Percentiles rank a stretch among this genome's conserved stretches.
Conservation (phyloP, 345 rosid genomes). For the Trapa bicornis region DNA sequence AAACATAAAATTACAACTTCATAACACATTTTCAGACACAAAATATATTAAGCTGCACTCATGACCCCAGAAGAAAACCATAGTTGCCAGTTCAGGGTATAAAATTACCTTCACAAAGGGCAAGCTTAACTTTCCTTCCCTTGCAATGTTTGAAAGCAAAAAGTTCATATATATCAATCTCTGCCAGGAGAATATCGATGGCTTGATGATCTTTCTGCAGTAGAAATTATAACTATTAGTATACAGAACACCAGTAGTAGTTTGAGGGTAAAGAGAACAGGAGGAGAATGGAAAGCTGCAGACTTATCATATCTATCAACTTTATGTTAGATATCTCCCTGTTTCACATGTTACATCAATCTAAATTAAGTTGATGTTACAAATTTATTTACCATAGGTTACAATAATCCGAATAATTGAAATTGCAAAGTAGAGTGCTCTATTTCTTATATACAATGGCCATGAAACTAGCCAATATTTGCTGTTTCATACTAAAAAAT, state of each 20-base stretch:
- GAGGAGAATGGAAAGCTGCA: neutral
- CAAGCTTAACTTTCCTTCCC: constrained; percentile 89
- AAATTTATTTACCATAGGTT: neutral
- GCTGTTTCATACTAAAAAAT: neutral
- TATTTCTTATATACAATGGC: neutral
- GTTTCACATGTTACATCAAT: neutral
- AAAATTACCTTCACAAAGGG: constrained; percentile 81
- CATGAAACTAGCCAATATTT: neutral
- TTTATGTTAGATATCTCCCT: neutral
- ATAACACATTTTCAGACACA: neutral
- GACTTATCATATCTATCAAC: neutral
- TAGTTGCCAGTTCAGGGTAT: neutral
- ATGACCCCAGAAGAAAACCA: neutral
- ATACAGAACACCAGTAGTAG: neutral
- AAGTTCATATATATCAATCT: constrained; percentile 95
- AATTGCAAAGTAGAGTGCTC: neutral
- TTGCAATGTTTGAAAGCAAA: constrained; percentile 97
- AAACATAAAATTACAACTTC: constrained; percentile 1
- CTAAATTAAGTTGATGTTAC: neutral
- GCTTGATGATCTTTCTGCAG: constrained; percentile 96
- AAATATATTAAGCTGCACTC: neutral
- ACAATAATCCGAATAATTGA: neutral
- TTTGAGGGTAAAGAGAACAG: too few species aligned
- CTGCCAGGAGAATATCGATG: constrained; percentile 91
- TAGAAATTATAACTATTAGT: constrained; percentile 2